phyloP scores from a whole-genome alignment of 179 eudicot species.

The Carnegiea gigantea region DNA sequence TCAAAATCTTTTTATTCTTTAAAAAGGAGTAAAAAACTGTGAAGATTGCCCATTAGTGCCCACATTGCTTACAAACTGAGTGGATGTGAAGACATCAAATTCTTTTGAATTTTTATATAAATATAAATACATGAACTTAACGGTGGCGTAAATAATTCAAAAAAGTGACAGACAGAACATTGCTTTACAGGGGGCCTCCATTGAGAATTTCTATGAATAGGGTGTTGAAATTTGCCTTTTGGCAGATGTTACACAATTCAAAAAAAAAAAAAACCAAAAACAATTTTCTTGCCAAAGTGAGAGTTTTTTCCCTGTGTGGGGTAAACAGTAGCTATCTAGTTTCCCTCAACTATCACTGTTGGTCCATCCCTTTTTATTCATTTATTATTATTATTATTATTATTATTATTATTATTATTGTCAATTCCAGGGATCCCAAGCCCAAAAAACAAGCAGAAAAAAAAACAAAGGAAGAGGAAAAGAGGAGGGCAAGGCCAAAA shows the following conservation, averaged over 20 bases:
- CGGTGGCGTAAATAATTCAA: neutral
- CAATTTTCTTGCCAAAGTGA: neutral
- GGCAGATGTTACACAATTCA: neutral
- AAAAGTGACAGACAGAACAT: conserved; percentile 29
- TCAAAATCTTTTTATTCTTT: no score
- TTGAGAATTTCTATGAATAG: conserved; percentile 9
- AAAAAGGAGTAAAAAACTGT: no score
- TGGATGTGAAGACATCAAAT: neutral
- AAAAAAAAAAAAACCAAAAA: neutral
- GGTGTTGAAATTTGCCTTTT: conserved; percentile 18
- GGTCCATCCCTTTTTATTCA: neutral
- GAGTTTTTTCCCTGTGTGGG: neutral
- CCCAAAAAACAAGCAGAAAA: neutral
- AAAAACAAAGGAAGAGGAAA: neutral
- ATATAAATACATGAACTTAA: neutral
- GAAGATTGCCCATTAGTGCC: no score
- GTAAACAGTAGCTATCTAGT: neutral
- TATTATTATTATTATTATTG: neutral
- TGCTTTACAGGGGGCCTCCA: conserved; percentile 30
- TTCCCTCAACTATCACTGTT: conserved; percentile 1
- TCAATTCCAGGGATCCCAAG: neutral
- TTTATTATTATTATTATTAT: neutral
- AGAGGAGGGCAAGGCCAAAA: neutral
- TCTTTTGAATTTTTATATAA: neutral
- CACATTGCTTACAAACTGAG: neutral